Conservation (phyloP, 768 basidiomycete genomes). For the Boletales sp. region DNA sequence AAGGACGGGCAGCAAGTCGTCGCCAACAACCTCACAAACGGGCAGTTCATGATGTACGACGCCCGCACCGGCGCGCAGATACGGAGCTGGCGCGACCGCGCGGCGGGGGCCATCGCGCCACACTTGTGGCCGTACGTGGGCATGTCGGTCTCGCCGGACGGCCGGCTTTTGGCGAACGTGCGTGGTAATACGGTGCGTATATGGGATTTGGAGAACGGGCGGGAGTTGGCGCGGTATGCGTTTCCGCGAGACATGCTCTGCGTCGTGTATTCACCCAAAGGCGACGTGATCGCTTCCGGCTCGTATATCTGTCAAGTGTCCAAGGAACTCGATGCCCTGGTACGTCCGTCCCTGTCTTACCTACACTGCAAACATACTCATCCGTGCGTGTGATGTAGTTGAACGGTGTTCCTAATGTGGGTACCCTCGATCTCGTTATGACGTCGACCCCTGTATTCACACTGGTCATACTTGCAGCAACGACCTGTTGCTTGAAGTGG, state of each 20-base stretch:
- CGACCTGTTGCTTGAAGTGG: neutral
- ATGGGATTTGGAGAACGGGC: slow-evolving; percentile 14
- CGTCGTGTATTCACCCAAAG: slow-evolving; percentile 21
- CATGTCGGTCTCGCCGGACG: slow-evolving; percentile 20
- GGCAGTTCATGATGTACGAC: slow-evolving; percentile 24
- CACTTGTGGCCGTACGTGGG: slow-evolving; percentile 23
- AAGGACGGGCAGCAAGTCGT: slow-evolving; percentile 17
- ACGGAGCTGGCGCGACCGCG: slow-evolving; percentile 18
- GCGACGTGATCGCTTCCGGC: slow-evolving; percentile 16
- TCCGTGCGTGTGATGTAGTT: neutral
- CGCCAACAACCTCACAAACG: slow-evolving; percentile 22
- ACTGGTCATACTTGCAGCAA: neutral
- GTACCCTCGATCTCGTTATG: neutral
- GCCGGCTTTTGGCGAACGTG: slow-evolving; percentile 17
- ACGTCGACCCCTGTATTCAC: neutral
- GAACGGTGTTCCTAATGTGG: slow-evolving; percentile 6
- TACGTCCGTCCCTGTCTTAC: slow-evolving; percentile 1
- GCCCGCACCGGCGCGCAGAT: slow-evolving; percentile 14
- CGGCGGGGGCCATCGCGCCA: neutral
- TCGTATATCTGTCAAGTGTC: slow-evolving; percentile 15
- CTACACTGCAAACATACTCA: neutral
- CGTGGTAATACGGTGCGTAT: slow-evolving; percentile 14
- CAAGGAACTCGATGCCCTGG: slow-evolving; percentile 1
- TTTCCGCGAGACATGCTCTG: slow-evolving; percentile 23
- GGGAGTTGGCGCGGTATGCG: slow-evolving; percentile 16